Conservation (phyloP, 768 basidiomycete species). For the Leccinum ochraceum region DNA sequence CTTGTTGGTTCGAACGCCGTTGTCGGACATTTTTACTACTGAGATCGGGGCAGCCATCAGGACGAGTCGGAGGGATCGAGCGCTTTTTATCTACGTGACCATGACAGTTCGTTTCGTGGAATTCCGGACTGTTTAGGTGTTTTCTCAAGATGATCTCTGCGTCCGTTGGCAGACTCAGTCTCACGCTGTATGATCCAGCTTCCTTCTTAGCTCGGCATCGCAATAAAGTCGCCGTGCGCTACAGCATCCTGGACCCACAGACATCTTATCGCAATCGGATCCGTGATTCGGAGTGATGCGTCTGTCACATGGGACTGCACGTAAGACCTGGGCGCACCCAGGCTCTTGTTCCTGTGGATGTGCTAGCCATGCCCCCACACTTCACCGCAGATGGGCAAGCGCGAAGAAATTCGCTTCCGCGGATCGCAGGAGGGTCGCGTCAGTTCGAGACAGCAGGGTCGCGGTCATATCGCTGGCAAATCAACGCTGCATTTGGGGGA, state of each 20-base stretch:
- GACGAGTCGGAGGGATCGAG: background rate
- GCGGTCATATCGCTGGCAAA: slow-evolving; percentile 14
- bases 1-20: slow-evolving; percentile 20
- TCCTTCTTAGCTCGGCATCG: background rate
- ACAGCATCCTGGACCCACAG: slow-evolving; percentile 28
- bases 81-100: slow-evolving; percentile 18
- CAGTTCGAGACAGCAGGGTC: slow-evolving; percentile 2
- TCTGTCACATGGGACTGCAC: background rate
- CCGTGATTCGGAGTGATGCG: slow-evolving; percentile 5
- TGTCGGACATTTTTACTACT: background rate
- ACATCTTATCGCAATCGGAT: slow-evolving; percentile 21
- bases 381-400: background rate
- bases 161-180: background rate
- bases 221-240: background rate
- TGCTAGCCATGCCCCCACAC: background rate
- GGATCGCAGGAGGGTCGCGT: slow-evolving; percentile 6
- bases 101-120: slow-evolving; percentile 9
- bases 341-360: background rate
- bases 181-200: slow-evolving; percentile 11
- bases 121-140: background rate
- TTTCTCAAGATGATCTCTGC: slow-evolving; percentile 20
- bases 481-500: slow-evolving; percentile 4
- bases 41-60: background rate
- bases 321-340: background rate
- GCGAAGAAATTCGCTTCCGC: slow-evolving; percentile 9